phyloP scores from a whole-genome alignment of 495 filamentous ascomycete species.

The Penicillium steckii region DNA sequence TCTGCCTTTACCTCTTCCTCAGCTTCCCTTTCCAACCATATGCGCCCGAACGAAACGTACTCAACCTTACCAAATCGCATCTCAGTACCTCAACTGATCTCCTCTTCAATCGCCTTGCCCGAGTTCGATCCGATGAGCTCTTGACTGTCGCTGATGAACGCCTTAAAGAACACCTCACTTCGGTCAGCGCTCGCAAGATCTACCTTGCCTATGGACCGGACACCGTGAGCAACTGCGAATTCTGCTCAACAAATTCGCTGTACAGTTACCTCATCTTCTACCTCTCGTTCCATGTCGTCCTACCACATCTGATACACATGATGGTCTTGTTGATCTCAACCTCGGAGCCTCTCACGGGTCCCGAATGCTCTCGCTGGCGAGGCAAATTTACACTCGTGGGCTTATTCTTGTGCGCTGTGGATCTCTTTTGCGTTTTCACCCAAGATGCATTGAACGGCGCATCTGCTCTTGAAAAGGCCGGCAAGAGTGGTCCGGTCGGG shows the following conservation, averaged over 20 bases:
- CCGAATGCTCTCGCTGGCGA: conserved; percentile 65
- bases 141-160: conserved; percentile 62
- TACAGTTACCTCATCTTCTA: conserved; percentile 78
- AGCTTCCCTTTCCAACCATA: conserved; percentile 70
- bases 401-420: conserved; percentile 56
- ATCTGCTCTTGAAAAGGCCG: conserved; percentile 34
- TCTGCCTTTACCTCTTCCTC: conserved; percentile 56
- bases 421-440: conserved; percentile 58
- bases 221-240: conserved; percentile 69
- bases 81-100: conserved; percentile 82
- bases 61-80: conserved; percentile 72
- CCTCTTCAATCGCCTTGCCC: conserved; percentile 75
- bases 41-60: conserved; percentile 67
- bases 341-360: conserved; percentile 51
- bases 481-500: conserved; percentile 25
- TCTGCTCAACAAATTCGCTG: conserved; percentile 74
- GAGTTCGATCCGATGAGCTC: conserved; percentile 50
- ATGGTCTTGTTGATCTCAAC: conserved; percentile 64
- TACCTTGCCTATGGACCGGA: conserved; percentile 82
- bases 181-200: conserved; percentile 68
- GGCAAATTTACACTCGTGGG: conserved; percentile 63
- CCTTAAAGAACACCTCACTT: conserved; percentile 65
- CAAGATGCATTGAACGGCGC: conserved; percentile 62
- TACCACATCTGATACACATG: conserved; percentile 78
- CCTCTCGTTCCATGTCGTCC: conserved; percentile 63